These are phyloP conservation scores for Phlyctochytrium planicorne DNA, from an alignment of 192 early-diverging fungal species.

Conservation along the genomic window DNA sequence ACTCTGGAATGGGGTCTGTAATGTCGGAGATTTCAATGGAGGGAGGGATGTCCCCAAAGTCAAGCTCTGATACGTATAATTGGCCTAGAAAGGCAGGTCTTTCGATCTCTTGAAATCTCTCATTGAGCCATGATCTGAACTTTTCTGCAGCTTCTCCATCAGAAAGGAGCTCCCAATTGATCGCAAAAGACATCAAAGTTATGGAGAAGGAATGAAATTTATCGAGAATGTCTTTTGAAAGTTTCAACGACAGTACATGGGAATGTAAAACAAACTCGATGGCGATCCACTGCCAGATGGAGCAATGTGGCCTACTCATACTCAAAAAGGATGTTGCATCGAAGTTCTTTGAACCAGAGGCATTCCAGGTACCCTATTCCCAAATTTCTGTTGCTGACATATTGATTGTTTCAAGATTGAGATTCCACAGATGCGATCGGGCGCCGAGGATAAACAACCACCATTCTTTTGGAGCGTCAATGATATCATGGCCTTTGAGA, in stretches of 20 bases:
- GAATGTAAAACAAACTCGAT: too few species aligned
- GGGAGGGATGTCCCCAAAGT: slow-evolving; percentile 55
- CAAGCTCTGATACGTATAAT: slow-evolving; percentile 44
- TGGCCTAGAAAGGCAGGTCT: slow-evolving; percentile 55
- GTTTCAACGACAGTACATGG: too few species aligned
- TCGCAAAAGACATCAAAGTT: slow-evolving; percentile 57
- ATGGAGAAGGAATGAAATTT: neutral
- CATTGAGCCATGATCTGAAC: slow-evolving; percentile 50
- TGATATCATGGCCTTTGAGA: slow-evolving; percentile 46
- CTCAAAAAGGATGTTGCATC: too few species aligned
- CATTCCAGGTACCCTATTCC: too few species aligned
- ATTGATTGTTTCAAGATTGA: too few species aligned
- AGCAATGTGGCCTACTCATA: too few species aligned
- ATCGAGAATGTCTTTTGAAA: too few species aligned
- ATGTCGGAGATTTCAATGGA: slow-evolving; percentile 44
- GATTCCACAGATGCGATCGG: too few species aligned
- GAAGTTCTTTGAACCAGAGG: too few species aligned
- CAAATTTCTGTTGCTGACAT: too few species aligned
- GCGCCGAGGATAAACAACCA: too few species aligned
- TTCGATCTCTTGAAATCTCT: slow-evolving; percentile 43
- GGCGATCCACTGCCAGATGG: too few species aligned
- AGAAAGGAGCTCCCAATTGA: slow-evolving; percentile 45
- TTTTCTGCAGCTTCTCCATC: slow-evolving; percentile 43
- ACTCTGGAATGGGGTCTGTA: slow-evolving; percentile 33
- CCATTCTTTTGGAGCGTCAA: slow-evolving; percentile 31